Conservation (phyloP, 1,284 basidiomycete genomes). For the Sporisorium reilianum region DNA sequence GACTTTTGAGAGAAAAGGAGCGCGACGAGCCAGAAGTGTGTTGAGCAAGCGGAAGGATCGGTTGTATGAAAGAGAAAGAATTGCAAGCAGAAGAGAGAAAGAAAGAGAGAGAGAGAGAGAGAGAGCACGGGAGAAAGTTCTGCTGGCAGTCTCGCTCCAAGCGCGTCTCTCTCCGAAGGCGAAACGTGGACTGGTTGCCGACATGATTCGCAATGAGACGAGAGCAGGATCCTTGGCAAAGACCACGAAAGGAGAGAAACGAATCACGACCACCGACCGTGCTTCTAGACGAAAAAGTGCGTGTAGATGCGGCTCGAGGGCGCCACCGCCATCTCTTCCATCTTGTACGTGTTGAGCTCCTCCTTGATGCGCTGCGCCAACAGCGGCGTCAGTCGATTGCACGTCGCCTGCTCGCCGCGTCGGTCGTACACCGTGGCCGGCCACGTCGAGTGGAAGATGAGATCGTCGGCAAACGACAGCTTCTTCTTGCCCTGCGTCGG, state of each 20-base stretch:
- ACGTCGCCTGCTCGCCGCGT: slow-evolving; percentile 93
- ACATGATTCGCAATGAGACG: neutral
- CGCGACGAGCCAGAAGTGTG: slow-evolving; percentile 1
- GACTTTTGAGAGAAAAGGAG: neutral
- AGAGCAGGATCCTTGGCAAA: slow-evolving; percentile 3
- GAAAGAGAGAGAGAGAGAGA: neutral
- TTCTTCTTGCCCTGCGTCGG: slow-evolving; percentile 76
- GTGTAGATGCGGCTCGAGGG: slow-evolving; percentile 67
- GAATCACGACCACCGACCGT: neutral
- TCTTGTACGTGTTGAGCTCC: slow-evolving; percentile 84
- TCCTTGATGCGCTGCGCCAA: slow-evolving; percentile 96
- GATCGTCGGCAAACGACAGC: slow-evolving; percentile 87
- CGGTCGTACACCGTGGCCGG: slow-evolving; percentile 90
- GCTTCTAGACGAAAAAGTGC: slow-evolving; percentile 62
- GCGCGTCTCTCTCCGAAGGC: neutral
- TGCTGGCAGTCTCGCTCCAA: neutral
- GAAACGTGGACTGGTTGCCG: neutral
- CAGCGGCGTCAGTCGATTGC: slow-evolving; percentile 92
- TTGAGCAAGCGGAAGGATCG: neutral
- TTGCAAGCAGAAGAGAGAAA: slow-evolving; percentile 4
- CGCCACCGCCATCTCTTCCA: slow-evolving; percentile 98
- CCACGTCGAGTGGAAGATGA: slow-evolving; percentile 96
- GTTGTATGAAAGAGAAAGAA: neutral
- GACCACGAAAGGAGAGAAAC: neutral
- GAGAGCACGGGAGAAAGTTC: neutral